Conservation (phyloP, 768 basidiomycete genomes). For the Termitomyces sp. region DNA sequence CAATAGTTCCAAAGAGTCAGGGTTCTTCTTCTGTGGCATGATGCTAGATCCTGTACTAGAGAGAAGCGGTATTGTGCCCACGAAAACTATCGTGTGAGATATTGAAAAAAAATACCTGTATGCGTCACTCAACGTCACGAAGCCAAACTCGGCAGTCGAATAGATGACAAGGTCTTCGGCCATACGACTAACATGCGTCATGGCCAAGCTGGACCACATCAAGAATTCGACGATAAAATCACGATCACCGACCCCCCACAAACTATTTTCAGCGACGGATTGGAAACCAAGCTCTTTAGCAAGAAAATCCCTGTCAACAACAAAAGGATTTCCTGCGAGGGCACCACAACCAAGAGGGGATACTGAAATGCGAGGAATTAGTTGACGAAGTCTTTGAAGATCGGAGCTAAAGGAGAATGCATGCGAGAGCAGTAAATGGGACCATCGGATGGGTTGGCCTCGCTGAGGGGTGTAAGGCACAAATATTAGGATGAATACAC, state of each 20-base stretch:
- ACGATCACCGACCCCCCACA: slow-evolving; percentile 95
- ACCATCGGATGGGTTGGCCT: slow-evolving; percentile 98
- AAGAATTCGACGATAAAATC: slow-evolving; percentile 97
- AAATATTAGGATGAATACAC: background rate
- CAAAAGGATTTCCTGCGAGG: slow-evolving; percentile 95
- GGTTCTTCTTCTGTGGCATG: slow-evolving; percentile 99
- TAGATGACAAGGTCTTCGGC: slow-evolving; percentile 97
- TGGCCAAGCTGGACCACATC: slow-evolving; percentile 91
- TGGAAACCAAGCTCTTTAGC: slow-evolving; percentile 85
- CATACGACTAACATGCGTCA: slow-evolving; percentile 91
- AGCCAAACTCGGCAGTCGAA: slow-evolving; percentile 96
- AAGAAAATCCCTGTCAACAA: slow-evolving; percentile 89
- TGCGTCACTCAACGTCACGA: slow-evolving; percentile 92
- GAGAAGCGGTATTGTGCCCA: background rate
- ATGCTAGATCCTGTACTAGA: slow-evolving; percentile 94
- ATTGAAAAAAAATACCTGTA: slow-evolving; percentile 63
- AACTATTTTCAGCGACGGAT: slow-evolving; percentile 89
- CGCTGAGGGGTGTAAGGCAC: slow-evolving; percentile 44
- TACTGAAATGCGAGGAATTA: slow-evolving; percentile 86
- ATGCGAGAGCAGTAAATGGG: slow-evolving; percentile 92
- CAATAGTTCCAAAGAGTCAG: slow-evolving; percentile 91
- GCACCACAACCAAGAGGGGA: slow-evolving; percentile 93
- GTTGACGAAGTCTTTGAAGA: slow-evolving; percentile 75
- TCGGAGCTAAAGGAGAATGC: slow-evolving; percentile 91
- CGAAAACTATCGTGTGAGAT: background rate